Evolutionary conservation across 2,329 filamentous ascomycete species (phyloP).

Genomic region (Colletotrichum sp.): DNA sequence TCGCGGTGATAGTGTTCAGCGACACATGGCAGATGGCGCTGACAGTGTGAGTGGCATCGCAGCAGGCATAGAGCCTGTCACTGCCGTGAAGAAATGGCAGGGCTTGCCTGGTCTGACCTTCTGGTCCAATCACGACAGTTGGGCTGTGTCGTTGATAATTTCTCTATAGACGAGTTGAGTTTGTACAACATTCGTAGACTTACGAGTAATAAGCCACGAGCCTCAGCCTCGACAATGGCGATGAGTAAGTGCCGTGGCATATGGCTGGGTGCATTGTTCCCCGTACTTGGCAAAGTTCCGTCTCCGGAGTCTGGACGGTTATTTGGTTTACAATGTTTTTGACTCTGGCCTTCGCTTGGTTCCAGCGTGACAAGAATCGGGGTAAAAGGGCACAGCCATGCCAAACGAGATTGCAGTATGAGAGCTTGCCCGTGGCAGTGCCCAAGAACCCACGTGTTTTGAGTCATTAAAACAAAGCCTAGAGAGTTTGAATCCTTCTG

Average conservation of each 20-base stretch:
- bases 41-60: neutral
- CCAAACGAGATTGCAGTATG: neutral
- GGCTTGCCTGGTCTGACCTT: neutral
- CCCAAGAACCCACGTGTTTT: neutral
- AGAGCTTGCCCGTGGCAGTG: neutral
- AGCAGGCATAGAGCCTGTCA: neutral
- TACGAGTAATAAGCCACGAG: neutral
- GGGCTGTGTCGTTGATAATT: neutral
- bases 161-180: neutral
- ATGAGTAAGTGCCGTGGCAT: neutral
- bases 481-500: neutral
- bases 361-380: neutral
- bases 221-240: neutral
- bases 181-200: neutral
- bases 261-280: neutral
- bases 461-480: neutral
- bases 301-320: neutral
- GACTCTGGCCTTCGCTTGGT: neutral
- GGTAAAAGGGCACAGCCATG: neutral
- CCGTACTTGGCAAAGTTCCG: neutral
- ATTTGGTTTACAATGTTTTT: neutral
- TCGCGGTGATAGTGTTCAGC: neutral
- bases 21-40: neutral
- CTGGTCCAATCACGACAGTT: neutral
- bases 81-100: neutral